phyloP scores from a whole-genome alignment of 257 asterid species.

The Echium plantagineum region DNA sequence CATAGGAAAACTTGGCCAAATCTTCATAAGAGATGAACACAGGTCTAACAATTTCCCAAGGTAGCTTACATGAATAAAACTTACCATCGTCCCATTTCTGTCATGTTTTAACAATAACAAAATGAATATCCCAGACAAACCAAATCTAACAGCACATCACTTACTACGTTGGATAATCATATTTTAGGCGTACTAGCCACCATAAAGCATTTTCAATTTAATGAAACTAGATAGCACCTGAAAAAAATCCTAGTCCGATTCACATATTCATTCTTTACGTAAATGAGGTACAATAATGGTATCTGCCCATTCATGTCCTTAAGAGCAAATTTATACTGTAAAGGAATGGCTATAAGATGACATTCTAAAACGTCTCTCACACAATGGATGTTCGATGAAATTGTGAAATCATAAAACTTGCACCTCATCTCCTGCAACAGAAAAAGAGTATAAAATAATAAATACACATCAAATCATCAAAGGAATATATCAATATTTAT shows the following conservation, averaged over 20 bases:
- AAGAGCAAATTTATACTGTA: background rate
- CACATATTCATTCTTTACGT: background rate
- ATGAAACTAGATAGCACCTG: background rate
- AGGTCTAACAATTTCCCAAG: background rate
- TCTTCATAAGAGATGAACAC: background rate
- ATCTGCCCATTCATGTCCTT: background rate
- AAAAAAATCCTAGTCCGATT: background rate
- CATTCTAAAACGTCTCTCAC: conserved; percentile 11
- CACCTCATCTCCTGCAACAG: conserved; percentile 92
- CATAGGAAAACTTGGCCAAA: background rate
- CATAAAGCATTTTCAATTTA: background rate
- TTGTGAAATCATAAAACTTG: conserved; percentile 11
- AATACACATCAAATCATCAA: background rate
- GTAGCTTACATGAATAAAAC: background rate
- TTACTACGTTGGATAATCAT: too few relatives aligned
- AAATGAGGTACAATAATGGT: background rate
- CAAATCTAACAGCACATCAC: background rate
- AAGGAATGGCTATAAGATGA: background rate
- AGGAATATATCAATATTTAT: too few relatives aligned
- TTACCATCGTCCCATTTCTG: background rate
- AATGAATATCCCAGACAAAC: background rate
- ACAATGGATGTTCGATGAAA: conserved; percentile 16
- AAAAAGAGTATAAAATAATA: background rate
- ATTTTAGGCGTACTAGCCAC: background rate
- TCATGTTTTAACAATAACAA: too few relatives aligned